Conservation (phyloP, 352 stramenopile species). For the Phytophthora vignae region DNA sequence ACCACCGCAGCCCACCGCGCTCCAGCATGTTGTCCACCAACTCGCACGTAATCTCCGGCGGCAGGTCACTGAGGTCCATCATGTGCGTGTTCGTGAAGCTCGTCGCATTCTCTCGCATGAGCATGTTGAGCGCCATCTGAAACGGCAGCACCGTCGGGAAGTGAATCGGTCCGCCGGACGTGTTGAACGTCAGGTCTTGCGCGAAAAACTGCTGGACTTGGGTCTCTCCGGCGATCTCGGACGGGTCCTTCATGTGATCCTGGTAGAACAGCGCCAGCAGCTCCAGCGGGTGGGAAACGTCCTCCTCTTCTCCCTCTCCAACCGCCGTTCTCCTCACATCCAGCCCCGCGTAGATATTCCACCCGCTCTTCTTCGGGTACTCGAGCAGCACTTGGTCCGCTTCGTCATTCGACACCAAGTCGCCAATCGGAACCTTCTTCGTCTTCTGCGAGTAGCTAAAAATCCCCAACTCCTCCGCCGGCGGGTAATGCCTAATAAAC, state of each 20-base stretch:
- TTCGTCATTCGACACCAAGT: conserved; percentile 38
- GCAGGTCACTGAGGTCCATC: conserved; percentile 9
- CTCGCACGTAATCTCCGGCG: conserved; percentile 39
- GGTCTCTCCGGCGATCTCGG: conserved; percentile 27
- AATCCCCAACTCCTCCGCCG: conserved; percentile 55
- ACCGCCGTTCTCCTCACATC: conserved; percentile 51
- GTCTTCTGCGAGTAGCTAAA: conserved; percentile 42
- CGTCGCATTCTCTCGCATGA: conserved; percentile 42
- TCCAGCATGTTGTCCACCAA: conserved; percentile 61
- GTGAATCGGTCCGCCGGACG: conserved; percentile 13
- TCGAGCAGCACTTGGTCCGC: conserved; percentile 48
- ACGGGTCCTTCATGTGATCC: conserved; percentile 25
- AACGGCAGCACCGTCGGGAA: conserved; percentile 67
- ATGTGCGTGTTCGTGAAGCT: conserved; percentile 12
- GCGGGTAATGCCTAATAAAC: conserved; percentile 55
- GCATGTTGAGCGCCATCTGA: conserved; percentile 62
- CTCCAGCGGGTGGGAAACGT: conserved; percentile 33
- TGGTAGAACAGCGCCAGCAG: conserved; percentile 57
- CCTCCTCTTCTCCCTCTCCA: background rate
- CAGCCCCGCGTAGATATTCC: conserved; percentile 55
- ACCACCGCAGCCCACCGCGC: conserved; percentile 48
- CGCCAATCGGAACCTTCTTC: conserved; percentile 53
- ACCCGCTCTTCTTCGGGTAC: conserved; percentile 46
- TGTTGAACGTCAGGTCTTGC: conserved; percentile 39
- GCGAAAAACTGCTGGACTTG: conserved; percentile 57